Percentiles rank a stretch among this genome's conserved stretches.
Conservation (phyloP, 108 stramenopile genomes). For the Pseudonitzschia pungens region DNA sequence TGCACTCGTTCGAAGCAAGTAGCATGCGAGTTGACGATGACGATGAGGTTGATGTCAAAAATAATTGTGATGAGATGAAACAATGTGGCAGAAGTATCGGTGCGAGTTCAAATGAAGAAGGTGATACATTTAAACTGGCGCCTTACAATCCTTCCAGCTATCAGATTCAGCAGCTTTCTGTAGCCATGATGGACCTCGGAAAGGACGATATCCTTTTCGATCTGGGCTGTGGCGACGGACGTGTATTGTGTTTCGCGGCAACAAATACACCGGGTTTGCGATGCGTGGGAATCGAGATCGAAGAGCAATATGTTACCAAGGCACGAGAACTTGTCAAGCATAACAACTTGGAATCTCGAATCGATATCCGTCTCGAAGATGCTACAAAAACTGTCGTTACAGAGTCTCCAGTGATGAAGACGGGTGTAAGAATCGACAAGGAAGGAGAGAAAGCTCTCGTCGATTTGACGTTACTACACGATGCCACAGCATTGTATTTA, state of each 20-base stretch:
- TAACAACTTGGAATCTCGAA: constrained; percentile 20
- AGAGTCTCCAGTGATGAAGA: background rate
- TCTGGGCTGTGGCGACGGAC: constrained; percentile 87
- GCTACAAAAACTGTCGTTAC: constrained; percentile 33
- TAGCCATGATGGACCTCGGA: constrained; percentile 41
- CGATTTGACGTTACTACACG: constrained; percentile 51
- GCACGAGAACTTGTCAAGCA: constrained; percentile 35
- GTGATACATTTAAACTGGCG: constrained; percentile 44
- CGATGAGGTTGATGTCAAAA: background rate
- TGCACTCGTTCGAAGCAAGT: too few relatives aligned
- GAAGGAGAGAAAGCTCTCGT: constrained; percentile 14
- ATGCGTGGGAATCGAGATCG: constrained; percentile 81
- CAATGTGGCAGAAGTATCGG: background rate
- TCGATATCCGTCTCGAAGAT: constrained; percentile 64
- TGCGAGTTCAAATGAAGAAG: background rate
- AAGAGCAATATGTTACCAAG: constrained; percentile 48
- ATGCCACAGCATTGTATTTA: constrained; percentile 82
- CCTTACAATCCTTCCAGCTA: constrained; percentile 72
- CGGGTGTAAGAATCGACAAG: background rate
- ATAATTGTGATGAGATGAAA: constrained; percentile 2
- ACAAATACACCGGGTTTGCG: constrained; percentile 31
- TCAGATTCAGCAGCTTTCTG: constrained; percentile 53
- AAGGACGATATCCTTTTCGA: constrained; percentile 75
- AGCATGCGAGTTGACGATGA: background rate
- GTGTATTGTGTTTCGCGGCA: constrained; percentile 64